A percentile compares a stretch with the other conserved stretches of the same genome.
Conservation (phyloP, 2,329 filamentous ascomycete genomes). For the Teratosphaeria nubilosa region DNA sequence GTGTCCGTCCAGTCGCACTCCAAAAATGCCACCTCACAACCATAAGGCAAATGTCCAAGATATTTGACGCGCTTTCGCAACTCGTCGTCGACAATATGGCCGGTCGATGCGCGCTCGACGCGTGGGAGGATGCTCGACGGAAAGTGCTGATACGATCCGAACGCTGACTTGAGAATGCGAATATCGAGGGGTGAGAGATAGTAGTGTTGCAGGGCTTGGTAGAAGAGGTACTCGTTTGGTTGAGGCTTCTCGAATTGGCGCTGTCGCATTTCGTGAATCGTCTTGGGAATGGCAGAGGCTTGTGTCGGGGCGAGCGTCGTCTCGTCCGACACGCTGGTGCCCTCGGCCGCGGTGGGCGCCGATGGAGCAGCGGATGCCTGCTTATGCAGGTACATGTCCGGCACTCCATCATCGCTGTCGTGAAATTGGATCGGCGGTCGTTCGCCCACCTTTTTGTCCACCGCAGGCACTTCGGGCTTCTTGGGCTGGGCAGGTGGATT, state of each 20-base stretch:
- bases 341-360: constrained; percentile 17
- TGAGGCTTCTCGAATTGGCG: constrained; percentile 34
- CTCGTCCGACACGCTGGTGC: constrained; percentile 3
- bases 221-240: constrained; percentile 66
- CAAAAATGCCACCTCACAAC: constrained; percentile 83
- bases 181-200: constrained; percentile 89
- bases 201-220: constrained; percentile 75
- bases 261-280: constrained; percentile 36
- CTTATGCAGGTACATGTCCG: constrained; percentile 39
- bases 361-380: constrained; percentile 9
- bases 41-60: constrained; percentile 72
- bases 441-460: constrained; percentile 27
- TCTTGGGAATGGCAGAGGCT: constrained; percentile 25
- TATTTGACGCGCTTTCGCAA: constrained; percentile 79
- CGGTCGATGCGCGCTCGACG: constrained; percentile 80
- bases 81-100: constrained; percentile 77
- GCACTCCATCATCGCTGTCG: constrained; percentile 32
- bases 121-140: constrained; percentile 77
- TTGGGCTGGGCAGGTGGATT: constrained; percentile 48
- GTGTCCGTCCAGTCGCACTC: constrained; percentile 95
- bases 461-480: constrained; percentile 36
- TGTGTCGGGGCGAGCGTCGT: not conserved
- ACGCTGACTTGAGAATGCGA: constrained; percentile 80
- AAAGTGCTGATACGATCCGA: constrained; percentile 71
- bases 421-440: constrained; percentile 38